These are phyloP conservation scores for Penicillium sp. DNA, from an alignment of 2,329 filamentous ascomycete species.

Conservation along the genomic window DNA sequence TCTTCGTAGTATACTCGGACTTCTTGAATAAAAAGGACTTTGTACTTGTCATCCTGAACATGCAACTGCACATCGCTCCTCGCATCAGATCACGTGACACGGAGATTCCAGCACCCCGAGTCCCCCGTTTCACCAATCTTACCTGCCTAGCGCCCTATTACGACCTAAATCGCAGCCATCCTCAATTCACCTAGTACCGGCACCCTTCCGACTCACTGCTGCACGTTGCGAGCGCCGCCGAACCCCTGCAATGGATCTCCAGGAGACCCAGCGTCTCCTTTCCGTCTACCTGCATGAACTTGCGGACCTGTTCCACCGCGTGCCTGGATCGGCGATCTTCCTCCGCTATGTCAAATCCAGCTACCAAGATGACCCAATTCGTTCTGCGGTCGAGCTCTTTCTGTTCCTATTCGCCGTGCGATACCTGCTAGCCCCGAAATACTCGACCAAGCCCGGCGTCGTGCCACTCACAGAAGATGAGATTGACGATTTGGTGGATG, in stretches of 20 bases:
- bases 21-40: no score
- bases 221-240: conserved; percentile 10
- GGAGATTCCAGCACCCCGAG: conserved; percentile 1
- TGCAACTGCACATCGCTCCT: neutral
- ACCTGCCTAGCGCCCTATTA: neutral
- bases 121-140: neutral
- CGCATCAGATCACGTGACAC: neutral
- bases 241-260: conserved; percentile 54
- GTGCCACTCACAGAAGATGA: conserved; percentile 92
- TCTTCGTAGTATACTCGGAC: no score
- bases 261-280: conserved; percentile 57
- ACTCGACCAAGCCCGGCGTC: conserved; percentile 88
- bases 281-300: conserved; percentile 58
- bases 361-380: conserved; percentile 95
- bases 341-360: conserved; percentile 94
- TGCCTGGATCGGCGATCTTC: conserved; percentile 92
- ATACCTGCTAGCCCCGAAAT: conserved; percentile 88
- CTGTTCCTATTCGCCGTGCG: conserved; percentile 93
- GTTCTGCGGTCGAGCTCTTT: conserved; percentile 89
- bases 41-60: neutral
- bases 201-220: neutral
- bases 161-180: no score
- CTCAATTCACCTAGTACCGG: no score
- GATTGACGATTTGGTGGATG: conserved; percentile 94
- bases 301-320: conserved; percentile 74